Evolutionary conservation across 1,284 basidiomycete species (phyloP).

Genomic region (Ustilago tritici): DNA sequence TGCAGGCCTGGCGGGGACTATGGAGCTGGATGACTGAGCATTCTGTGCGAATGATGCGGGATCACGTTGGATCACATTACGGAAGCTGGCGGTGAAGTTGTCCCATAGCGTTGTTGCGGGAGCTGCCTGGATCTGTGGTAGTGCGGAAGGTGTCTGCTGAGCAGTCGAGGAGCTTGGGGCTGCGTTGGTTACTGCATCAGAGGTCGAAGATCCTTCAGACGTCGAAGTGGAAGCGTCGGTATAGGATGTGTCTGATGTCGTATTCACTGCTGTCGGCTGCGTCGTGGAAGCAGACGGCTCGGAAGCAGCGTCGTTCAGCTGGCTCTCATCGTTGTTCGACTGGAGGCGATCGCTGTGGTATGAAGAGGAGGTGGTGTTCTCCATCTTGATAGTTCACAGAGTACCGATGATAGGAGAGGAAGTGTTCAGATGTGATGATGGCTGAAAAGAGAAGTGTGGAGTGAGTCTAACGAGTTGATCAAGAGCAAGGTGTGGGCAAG

Average conservation of each 20-base stretch:
- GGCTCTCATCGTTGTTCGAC: slow-evolving; percentile 7
- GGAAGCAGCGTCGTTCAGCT: not conserved
- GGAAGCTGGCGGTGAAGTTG: slow-evolving; percentile 38
- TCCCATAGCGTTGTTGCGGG: slow-evolving; percentile 36
- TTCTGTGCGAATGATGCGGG: not conserved
- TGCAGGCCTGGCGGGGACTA: not conserved
- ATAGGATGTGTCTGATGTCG: slow-evolving; percentile 1
- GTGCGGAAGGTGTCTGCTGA: not conserved
- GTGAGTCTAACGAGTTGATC: not conserved
- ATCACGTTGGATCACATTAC: slow-evolving; percentile 22
- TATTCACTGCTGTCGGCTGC: not conserved
- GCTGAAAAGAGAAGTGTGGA: not conserved
- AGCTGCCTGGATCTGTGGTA: not conserved
- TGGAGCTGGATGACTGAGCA: not conserved
- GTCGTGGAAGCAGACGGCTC: not conserved
- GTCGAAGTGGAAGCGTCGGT: not conserved
- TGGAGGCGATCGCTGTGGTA: not conserved
- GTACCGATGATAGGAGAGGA: not conserved
- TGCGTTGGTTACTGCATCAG: slow-evolving; percentile 4
- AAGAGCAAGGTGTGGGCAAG: not conserved
- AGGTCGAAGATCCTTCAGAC: not conserved
- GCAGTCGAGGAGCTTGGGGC: not conserved
- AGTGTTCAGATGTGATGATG: slow-evolving; percentile 4
- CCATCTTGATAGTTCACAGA: slow-evolving; percentile 21
- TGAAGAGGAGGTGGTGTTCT: slow-evolving; percentile 19